Base-by-base conservation (phyloP, 2,329 filamentous ascomycete species). In the Coniochaeta hoffmannii region DNA sequence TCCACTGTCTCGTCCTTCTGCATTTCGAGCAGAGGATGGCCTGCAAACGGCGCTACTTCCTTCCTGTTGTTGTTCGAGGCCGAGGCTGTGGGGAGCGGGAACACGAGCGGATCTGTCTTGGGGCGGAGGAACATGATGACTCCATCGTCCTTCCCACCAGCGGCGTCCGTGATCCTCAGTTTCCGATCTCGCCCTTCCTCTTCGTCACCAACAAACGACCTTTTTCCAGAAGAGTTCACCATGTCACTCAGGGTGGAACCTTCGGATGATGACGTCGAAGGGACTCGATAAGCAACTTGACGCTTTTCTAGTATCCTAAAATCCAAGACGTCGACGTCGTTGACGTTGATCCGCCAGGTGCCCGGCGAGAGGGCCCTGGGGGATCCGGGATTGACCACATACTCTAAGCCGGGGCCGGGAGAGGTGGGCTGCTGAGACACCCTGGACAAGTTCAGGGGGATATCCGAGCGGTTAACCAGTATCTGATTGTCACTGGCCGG, bases 231-330 rank as follows among this genome's bases (percentile, higher is more conserved):
- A n/a, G 76, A 73, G 57, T 72, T 76, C 36, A 73, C 62, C 52
- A 71, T 61, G 28, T 71, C 69, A 54, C 55, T 61, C 4, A 60
- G 50, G 2, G 56, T 58, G 3, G 60, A 57, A 24, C 53, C 19
- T 28, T 59, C 57, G 1, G 64, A 64, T 7, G 62, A 59, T 7
- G 62, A 62, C 11, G 19, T 74, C 69, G 58, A 77, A 57, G 51
- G 64, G 15, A 61, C 35, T 11, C 62, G 59, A 17, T 65, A 55
- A 17, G 60, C 67, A 32, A 77, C 73, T 11, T 75, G 76, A 4
- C 76, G 74, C 66, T 80, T 82, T 64, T 82, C 78, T 19, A 84
- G 65, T 32, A 84, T 77, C 57, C 81, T 73, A 58, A 83, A 83
- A 64, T 84, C 81, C 32, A 83, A 68, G 9, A 83, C 75, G 22